Evolutionary conservation across 2,329 filamentous ascomycete genomes (phyloP).

Genomic region (Eurotiales sp.): DNA sequence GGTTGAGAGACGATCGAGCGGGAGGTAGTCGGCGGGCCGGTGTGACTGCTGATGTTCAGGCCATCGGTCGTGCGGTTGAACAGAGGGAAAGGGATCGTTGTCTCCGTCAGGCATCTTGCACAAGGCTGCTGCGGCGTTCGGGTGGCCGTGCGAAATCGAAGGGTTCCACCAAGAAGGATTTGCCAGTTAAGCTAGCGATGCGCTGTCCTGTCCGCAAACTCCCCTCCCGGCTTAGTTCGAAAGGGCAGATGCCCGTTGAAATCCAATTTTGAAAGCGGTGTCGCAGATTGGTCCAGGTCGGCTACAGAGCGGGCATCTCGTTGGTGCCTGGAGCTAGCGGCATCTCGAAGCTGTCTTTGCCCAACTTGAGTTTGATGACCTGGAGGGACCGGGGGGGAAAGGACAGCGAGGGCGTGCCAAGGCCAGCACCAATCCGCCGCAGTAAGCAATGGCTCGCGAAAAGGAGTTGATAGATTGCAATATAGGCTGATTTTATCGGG

Average conservation of each 20-base stretch:
- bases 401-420: too few species aligned
- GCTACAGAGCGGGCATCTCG: slow-evolving; percentile 37
- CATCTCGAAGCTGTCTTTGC: slow-evolving; percentile 25
- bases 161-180: slow-evolving; percentile 14
- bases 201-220: slow-evolving; percentile 32
- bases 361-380: too few species aligned
- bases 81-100: slow-evolving; percentile 22
- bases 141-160: slow-evolving; percentile 25
- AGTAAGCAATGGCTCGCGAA: too few species aligned
- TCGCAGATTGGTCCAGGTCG: slow-evolving; percentile 33
- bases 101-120: slow-evolving; percentile 42
- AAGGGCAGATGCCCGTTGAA: not conserved
- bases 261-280: slow-evolving; percentile 23
- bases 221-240: slow-evolving; percentile 9
- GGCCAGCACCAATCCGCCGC: too few species aligned
- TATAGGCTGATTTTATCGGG: too few species aligned
- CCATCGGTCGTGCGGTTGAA: slow-evolving; percentile 12
- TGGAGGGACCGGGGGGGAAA: slow-evolving; percentile 12
- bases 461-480: too few species aligned
- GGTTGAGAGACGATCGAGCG: slow-evolving; percentile 27
- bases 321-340: slow-evolving; percentile 33
- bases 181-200: slow-evolving; percentile 28
- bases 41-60: slow-evolving; percentile 20
- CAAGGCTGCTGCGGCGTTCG: slow-evolving; percentile 28
- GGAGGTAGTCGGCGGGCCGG: slow-evolving; percentile 19